Percentiles rank a stretch among this genome's conserved stretches.
Evolutionary conservation across 495 filamentous ascomycete species (phyloP).

Genomic region (Neurospora cerealis): DNA sequence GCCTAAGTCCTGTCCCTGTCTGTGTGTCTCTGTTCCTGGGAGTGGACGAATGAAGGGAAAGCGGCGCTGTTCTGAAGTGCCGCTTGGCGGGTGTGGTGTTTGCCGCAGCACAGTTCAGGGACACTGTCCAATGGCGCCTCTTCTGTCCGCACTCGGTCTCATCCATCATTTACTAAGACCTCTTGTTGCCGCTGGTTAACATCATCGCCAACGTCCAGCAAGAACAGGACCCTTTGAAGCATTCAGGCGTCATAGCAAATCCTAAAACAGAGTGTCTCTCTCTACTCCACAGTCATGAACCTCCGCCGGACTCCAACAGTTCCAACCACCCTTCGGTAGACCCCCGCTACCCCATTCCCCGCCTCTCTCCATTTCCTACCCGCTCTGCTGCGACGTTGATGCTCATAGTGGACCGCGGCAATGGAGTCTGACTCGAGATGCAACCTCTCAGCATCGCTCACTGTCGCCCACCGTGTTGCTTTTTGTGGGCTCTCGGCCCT

Average conservation of each 20-base stretch:
- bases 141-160: not conserved
- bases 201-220: not conserved
- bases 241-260: not conserved
- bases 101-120: not conserved
- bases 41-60: not conserved
- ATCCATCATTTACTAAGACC: not conserved
- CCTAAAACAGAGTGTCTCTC: not conserved
- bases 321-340: not conserved
- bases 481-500: not conserved
- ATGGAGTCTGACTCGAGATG: not conserved
- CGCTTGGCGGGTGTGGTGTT: not conserved
- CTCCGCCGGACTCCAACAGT: not conserved
- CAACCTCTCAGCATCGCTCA: not conserved
- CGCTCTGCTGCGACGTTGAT: not conserved
- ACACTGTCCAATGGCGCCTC: not conserved
- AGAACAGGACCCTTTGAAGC: not conserved
- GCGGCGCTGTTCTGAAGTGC: not conserved
- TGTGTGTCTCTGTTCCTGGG: not conserved
- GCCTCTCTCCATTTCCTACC: not conserved
- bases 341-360: not conserved
- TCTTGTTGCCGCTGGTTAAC: not conserved
- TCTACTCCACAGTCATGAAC: not conserved
- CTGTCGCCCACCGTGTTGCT: not conserved
- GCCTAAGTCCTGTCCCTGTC: not conserved
- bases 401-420: not conserved